phyloP scores from a whole-genome alignment of 768 basidiomycete genomes.

The Rhodotorula graminis region DNA sequence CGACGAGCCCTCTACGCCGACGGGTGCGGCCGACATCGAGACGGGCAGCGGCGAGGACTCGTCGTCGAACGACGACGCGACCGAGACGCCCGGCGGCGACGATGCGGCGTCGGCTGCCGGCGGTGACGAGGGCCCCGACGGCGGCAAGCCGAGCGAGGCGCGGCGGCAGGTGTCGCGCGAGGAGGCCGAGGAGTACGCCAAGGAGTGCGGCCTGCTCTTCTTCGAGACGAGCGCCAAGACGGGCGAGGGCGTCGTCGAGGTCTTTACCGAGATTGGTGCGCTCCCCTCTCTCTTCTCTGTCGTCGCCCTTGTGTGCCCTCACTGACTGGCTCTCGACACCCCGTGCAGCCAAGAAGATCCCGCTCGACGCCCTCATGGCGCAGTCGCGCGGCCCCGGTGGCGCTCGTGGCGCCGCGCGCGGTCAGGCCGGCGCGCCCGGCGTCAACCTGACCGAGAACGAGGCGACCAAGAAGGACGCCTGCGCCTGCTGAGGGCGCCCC shows the following conservation, averaged over 20 bases:
- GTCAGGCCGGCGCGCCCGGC: constrained; percentile 58
- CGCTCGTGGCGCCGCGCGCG: constrained; percentile 21
- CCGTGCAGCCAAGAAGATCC: constrained; percentile 67
- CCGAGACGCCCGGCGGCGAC: constrained; percentile 60
- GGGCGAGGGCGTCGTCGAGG: constrained; percentile 87
- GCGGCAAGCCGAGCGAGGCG: constrained; percentile 54
- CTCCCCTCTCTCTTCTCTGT: background rate
- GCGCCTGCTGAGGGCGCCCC: constrained; percentile 40
- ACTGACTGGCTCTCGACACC: background rate
- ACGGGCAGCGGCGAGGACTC: background rate
- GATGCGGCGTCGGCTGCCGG: constrained; percentile 41
- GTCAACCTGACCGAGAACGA: constrained; percentile 47
- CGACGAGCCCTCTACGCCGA: constrained; percentile 26
- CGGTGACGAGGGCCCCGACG: constrained; percentile 58
- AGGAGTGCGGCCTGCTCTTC: constrained; percentile 88
- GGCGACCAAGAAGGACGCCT: constrained; percentile 46
- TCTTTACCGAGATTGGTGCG: constrained; percentile 96
- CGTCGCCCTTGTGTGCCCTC: background rate
- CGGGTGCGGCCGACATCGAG: constrained; percentile 43
- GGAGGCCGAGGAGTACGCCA: constrained; percentile 93
- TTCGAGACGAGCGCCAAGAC: constrained; percentile 98
- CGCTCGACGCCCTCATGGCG: constrained; percentile 89
- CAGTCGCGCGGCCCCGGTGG: constrained; percentile 53
- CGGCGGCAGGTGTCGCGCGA: constrained; percentile 85
- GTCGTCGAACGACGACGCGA: constrained; percentile 76